These are phyloP conservation scores for Diaporthe longicolla DNA, from an alignment of 2,329 filamentous ascomycete species.

Conservation along the genomic window DNA sequence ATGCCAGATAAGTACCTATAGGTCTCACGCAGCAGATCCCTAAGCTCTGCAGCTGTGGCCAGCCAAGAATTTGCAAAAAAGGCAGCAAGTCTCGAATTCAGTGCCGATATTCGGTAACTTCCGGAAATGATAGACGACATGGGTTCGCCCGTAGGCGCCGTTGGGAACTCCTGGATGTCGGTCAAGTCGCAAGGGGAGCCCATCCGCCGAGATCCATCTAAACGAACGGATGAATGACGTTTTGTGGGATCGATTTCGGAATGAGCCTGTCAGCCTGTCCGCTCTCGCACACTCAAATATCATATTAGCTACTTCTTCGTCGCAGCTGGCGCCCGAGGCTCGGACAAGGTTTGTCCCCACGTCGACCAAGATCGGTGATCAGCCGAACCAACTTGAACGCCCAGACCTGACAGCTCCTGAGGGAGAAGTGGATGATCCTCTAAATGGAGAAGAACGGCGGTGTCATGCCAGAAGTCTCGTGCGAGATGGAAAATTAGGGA, in stretches of 20 bases:
- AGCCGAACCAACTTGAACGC: constrained; percentile 1
- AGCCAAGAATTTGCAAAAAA: not conserved
- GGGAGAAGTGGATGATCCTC: not conserved
- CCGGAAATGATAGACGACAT: not conserved
- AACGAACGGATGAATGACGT: not conserved
- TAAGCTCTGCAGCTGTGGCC: not conserved
- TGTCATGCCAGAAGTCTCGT: constrained; percentile 22
- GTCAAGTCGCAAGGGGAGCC: not conserved
- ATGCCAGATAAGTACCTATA: not conserved
- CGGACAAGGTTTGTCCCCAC: not conserved
- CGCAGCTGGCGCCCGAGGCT: constrained; percentile 4
- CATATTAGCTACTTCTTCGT: not conserved
- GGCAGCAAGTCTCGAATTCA: not conserved
- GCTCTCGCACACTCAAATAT: not conserved
- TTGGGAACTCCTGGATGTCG: not conserved
- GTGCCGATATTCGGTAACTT: not conserved
- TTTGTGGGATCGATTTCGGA: constrained; percentile 14
- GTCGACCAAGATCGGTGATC: constrained; percentile 20
- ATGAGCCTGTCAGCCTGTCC: not conserved
- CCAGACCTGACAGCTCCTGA: constrained; percentile 10
- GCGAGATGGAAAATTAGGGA: constrained; percentile 34
- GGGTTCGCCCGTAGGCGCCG: not conserved
- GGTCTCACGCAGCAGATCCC: not conserved
- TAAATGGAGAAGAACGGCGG: constrained; percentile 29
- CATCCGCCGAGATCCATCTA: not conserved